Base-by-base conservation (phyloP, 371 early-diverging fungal species). In the Mortierella polycephala region DNA sequence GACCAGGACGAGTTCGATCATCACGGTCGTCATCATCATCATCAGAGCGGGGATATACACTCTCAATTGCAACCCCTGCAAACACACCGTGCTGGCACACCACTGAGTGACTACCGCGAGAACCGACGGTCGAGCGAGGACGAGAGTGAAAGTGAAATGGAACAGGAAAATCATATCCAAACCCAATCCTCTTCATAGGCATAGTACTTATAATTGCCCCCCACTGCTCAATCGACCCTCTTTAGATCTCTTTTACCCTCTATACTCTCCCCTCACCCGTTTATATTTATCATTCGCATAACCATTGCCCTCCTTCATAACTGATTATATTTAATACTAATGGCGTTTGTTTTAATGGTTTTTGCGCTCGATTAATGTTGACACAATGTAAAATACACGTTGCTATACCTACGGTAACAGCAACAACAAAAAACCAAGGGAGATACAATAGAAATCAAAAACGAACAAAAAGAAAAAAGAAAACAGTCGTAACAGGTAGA, bases 101-200 rank as follows among this genome's bases (percentile, higher is more conserved):
- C 77, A 1, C 44, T 77, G 14, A 64, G 54, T 40, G 56, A 39
- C 21, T 77, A 77, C 40, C 71, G 65, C 47, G 51, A 71, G 37
- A 77, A 71, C 55, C 67, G 72, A 2, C 54, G 41, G 16, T 9
- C 21, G 39, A 52, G 51, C 37, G 64, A 57, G 6, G 67, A 75
- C 39, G 76, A 77, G 44, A 77, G 77, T 23, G 77, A 77, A 61
- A 63, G 39, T 14, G 77, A 77, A 60, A 77, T 77, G 77, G 77
- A 77, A 42, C 77, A 68, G 60, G 72, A 71, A 30, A 23, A 20
- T 12, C 60, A 60, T 13, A 30, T 59, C 30, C 37, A 40, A 18
- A 8, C 30, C n/a, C 52, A 65, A 30, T 46, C 45, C 20, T 56
- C 49, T 49, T 67, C 46, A 5, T 70, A 66, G 75, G 53, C 59